These are phyloP conservation scores for Stygiomarasmius scandens DNA, from an alignment of 1,284 basidiomycete genomes.

Conservation along the genomic window DNA sequence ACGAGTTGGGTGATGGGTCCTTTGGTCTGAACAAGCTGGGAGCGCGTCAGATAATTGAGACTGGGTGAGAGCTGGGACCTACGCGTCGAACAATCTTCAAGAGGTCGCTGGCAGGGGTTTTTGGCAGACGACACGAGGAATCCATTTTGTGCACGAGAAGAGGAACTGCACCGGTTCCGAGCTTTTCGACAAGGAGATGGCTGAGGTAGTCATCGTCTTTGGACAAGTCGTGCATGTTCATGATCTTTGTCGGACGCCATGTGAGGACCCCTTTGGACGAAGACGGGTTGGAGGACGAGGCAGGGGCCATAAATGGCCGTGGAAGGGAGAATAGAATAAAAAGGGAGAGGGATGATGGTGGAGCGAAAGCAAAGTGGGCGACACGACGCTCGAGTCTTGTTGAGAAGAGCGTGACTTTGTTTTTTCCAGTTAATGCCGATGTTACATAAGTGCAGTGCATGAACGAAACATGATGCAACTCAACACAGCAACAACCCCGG, in stretches of 20 bases:
- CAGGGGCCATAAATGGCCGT: constrained; percentile 37
- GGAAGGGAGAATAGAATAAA: neutral
- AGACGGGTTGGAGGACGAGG: constrained; percentile 31
- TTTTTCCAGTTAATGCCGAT: constrained; percentile 1
- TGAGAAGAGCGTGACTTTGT: constrained; percentile 10
- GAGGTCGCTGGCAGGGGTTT: constrained; percentile 66
- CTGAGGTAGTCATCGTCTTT: constrained; percentile 87
- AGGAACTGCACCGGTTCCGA: constrained; percentile 74
- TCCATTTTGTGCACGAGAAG: constrained; percentile 88
- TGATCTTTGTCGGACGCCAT: constrained; percentile 82
- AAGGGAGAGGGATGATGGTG: constrained; percentile 4
- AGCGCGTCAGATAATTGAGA: constrained; percentile 28
- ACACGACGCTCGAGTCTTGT: constrained; percentile 5
- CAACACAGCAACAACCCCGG: neutral
- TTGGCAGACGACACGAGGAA: constrained; percentile 68
- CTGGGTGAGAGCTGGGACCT: constrained; percentile 39
- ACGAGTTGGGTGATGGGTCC: constrained; percentile 55
- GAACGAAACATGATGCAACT: neutral
- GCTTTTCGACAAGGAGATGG: constrained; percentile 82
- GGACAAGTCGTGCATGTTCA: constrained; percentile 85
- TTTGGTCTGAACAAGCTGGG: constrained; percentile 62
- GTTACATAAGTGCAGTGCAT: neutral
- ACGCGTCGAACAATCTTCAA: constrained; percentile 76
- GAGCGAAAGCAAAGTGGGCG: constrained; percentile 16
- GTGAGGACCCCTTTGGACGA: constrained; percentile 33